A percentile compares a stretch with the other conserved stretches of the same genome.
Conservation (phyloP, 208 protist genomes). For the Wallacemonas rigidus region DNA sequence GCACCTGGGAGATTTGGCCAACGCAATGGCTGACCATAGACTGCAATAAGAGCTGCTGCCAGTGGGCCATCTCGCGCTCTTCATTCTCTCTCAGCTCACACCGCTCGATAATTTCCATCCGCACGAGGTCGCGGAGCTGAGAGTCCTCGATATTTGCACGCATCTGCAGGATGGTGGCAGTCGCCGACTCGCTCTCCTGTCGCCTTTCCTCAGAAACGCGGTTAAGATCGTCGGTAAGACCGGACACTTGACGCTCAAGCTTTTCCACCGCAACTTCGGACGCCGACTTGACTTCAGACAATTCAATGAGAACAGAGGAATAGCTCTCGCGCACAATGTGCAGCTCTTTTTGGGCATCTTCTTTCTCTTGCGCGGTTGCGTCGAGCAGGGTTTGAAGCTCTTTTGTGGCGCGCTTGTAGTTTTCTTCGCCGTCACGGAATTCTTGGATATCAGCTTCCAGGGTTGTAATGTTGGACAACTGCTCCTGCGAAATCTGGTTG, state of each 20-base stretch:
- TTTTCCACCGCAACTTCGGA: conserved; percentile 12
- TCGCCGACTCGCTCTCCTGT: conserved; percentile 1
- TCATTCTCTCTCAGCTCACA: background rate
- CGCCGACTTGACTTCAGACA: conserved; percentile 42
- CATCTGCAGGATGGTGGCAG: background rate
- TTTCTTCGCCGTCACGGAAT: conserved; percentile 32
- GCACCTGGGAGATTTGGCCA: background rate
- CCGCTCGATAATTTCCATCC: conserved; percentile 6
- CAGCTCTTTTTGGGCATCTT: conserved; percentile 55
- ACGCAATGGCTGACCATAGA: background rate
- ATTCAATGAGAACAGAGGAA: conserved; percentile 53
- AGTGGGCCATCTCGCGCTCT: conserved; percentile 1
- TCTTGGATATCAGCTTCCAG: conserved; percentile 48
- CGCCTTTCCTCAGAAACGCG: conserved; percentile 4
- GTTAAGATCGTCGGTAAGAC: conserved; percentile 16
- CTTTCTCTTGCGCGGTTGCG: conserved; percentile 27
- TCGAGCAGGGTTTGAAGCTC: conserved; percentile 33
- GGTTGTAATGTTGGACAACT: conserved; percentile 42
- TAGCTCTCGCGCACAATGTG: conserved; percentile 64
- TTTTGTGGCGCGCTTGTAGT: conserved; percentile 23
- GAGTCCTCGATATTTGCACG: conserved; percentile 15
- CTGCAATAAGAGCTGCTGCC: background rate
- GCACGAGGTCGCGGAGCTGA: conserved; percentile 14
- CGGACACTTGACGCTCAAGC: conserved; percentile 10
- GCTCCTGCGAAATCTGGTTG: conserved; percentile 26